Conservation (phyloP, 1,284 basidiomycete genomes). For the Ustilago bromivora region DNA sequence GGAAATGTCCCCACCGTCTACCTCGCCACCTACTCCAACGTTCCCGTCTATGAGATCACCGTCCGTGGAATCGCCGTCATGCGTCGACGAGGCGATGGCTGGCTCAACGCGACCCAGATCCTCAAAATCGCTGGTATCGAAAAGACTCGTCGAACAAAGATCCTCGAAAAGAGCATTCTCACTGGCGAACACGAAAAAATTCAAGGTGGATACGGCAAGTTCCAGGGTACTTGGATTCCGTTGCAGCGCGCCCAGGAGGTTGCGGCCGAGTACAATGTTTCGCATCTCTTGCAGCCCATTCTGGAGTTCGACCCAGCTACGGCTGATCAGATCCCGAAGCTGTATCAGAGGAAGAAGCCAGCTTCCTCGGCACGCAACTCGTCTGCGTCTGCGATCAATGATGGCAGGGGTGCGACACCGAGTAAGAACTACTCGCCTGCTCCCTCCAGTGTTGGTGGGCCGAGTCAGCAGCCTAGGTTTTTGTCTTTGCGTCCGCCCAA, state of each 20-base stretch:
- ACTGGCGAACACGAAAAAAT: conserved; percentile 98
- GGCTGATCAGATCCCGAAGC: conserved; percentile 59
- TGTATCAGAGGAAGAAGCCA: conserved; percentile 52
- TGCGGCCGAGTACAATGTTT: conserved; percentile 66
- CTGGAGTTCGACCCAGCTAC: conserved; percentile 67
- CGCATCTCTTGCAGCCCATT: conserved; percentile 66
- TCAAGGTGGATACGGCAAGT: conserved; percentile 98
- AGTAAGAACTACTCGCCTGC: conserved; percentile 38
- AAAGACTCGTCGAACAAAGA: conserved; percentile 95
- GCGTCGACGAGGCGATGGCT: conserved; percentile 92
- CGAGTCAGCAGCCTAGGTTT: conserved; percentile 62
- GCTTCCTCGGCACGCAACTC: conserved; percentile 53
- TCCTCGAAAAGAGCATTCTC: conserved; percentile 96
- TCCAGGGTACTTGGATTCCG: conserved; percentile 92
- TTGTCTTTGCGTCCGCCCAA: conserved; percentile 59
- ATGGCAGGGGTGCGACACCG: conserved; percentile 29
- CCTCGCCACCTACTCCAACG: conserved; percentile 70
- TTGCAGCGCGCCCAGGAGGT: conserved; percentile 66
- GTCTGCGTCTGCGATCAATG: conserved; percentile 47
- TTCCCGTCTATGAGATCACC: conserved; percentile 72
- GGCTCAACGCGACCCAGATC: conserved; percentile 95
- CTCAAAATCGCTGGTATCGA: conserved; percentile 98
- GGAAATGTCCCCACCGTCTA: conserved; percentile 63
- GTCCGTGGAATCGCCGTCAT: conserved; percentile 98
- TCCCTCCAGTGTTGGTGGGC: conserved; percentile 40